Conservation (phyloP, 2,329 filamentous ascomycete genomes). For the Volutella citrinella region DNA sequence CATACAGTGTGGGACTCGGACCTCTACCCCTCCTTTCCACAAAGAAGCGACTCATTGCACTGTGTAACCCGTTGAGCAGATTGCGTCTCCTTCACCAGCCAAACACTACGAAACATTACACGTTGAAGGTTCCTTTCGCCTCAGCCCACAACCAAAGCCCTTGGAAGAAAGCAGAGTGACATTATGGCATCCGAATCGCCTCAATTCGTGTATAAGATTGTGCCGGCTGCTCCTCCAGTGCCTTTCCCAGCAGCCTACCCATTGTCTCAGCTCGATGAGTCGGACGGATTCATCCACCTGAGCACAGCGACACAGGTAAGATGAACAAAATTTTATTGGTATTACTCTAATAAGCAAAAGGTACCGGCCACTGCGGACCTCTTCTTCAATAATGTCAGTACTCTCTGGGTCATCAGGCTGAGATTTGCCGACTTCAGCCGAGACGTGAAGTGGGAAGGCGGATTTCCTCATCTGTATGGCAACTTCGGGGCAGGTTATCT, state of each 20-base stretch:
- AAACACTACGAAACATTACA: too few species aligned
- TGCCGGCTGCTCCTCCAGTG: slow-evolving; percentile 48
- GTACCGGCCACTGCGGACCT: slow-evolving; percentile 42
- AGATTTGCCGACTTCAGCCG: slow-evolving; percentile 43
- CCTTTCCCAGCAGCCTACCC: slow-evolving; percentile 54
- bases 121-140: too few species aligned
- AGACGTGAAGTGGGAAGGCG: slow-evolving; percentile 53
- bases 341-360: too few species aligned
- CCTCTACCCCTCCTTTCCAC: too few species aligned
- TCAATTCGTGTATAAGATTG: slow-evolving; percentile 59
- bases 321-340: too few species aligned
- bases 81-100: too few species aligned
- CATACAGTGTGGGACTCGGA: slow-evolving; percentile 9
- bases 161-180: too few species aligned
- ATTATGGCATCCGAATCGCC: slow-evolving; percentile 31
- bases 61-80: too few species aligned
- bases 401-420: slow-evolving; percentile 53
- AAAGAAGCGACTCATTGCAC: slow-evolving; percentile 1
- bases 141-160: too few species aligned
- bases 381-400: slow-evolving; percentile 38
- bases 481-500: slow-evolving; percentile 55
- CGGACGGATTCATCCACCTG: slow-evolving; percentile 61
- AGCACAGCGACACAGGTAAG: slow-evolving; percentile 55
- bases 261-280: slow-evolving; percentile 55
- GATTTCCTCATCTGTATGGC: slow-evolving; percentile 58